Evolutionary conservation across 352 stramenopile genomes (phyloP), one percentile per base, ranked within the genome.

Genomic region (Halophytophthora polymorphica): DNA sequence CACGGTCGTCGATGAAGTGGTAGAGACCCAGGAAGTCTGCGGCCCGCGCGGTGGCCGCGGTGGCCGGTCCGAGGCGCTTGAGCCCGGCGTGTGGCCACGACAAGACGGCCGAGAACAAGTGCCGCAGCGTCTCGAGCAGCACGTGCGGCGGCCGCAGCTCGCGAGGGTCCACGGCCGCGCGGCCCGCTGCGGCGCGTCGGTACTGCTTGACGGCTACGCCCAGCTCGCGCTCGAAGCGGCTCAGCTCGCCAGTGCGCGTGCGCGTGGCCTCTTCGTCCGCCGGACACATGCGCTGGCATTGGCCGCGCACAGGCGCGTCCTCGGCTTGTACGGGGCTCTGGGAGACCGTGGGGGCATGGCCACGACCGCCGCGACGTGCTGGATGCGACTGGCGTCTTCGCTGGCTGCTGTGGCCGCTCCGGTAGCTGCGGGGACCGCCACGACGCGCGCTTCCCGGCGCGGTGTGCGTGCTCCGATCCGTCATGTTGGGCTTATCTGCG

Each of bases 1-100:
- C 29, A n/a, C 80, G 73, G 56, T 90, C 80, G 39, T 64, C 79
- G 1, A 90, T 17, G 49, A 88, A 90, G 50, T 90, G 71, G 48
- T 90, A 90, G 18, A 87, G 45, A 13, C 69, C 53, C 22, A 90
- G 34, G 50, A 90, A 90, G 21, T 75, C 63, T 14, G 34, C 25
- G 17, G 33, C 2, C 37, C 25, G 45, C 25, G 50, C 22, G 31
- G 31, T 23, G 47, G 34, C 44, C 49, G n/a, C n/a, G n/a, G n/a
- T n/a, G n/a, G n/a, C n/a, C n/a, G n/a, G n/a, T n/a, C n/a, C 45
- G 34, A 19, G 43, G 13, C 4, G 49, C 38, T 38, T 45, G 44
- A 41, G 31, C 33, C 73, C 69, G 17, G 62, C 71, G 10, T 66
- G 47, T 12, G 48, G 41, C 66, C 64, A 70, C 7, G 40, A 39